Conservation (phyloP, 192 early-diverging fungal genomes). For the Podila epicladia region DNA sequence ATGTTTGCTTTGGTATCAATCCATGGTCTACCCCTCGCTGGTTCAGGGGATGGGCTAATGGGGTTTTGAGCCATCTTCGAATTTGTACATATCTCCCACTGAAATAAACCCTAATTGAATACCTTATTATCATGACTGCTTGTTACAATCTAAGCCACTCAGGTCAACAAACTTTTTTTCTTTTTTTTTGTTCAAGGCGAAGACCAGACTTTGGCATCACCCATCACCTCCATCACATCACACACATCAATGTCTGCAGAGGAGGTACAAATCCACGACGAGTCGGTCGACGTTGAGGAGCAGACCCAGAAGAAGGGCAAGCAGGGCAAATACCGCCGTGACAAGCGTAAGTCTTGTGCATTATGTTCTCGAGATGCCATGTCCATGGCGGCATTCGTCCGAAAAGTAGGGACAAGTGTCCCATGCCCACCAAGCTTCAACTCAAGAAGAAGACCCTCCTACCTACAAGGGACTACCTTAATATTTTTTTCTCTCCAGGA, state of each 20-base stretch:
- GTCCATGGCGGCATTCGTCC: background rate
- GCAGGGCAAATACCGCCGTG: slow-evolving; percentile 61
- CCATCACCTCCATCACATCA: background rate
- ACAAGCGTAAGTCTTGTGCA: slow-evolving; percentile 56
- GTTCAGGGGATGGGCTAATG: too few species aligned
- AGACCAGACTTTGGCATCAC: too few species aligned
- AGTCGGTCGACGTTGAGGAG: slow-evolving; percentile 23
- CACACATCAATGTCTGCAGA: slow-evolving; percentile 38
- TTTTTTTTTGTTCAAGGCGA: too few species aligned
- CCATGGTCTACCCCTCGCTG: too few species aligned
- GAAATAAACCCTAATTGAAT: too few species aligned
- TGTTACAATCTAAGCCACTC: background rate
- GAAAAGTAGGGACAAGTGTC: too few species aligned
- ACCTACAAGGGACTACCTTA: background rate
- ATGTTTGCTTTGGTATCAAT: too few species aligned
- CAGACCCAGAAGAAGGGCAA: slow-evolving; percentile 50
- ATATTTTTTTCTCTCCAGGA: background rate
- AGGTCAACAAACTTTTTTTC: background rate
- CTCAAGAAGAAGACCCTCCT: too few species aligned
- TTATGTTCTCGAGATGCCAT: background rate
- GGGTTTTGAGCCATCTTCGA: too few species aligned
- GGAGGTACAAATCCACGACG: slow-evolving; percentile 25
- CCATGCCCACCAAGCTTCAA: too few species aligned
- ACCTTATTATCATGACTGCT: background rate
- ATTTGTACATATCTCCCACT: too few species aligned